Percentiles rank a stretch among this genome's conserved stretches.
Conservation (phyloP, 192 early-diverging fungal genomes). For the Martensiomyces pterosporus region DNA sequence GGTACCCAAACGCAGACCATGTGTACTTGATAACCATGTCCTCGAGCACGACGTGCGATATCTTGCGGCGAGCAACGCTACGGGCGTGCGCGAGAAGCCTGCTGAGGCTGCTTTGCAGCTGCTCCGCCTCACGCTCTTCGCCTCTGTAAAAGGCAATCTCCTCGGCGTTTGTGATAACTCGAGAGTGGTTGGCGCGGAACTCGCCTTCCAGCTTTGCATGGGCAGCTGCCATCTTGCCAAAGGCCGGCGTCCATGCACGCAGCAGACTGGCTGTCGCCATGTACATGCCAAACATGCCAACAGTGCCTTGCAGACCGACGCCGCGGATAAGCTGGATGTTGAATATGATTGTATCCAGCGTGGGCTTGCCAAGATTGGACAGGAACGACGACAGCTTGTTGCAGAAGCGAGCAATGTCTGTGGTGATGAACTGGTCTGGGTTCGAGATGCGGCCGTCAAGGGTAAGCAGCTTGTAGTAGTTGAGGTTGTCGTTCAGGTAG, state of each 20-base stretch:
- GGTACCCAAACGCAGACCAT: constrained; percentile 88
- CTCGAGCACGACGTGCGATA: constrained; percentile 90
- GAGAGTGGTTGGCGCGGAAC: constrained; percentile 90
- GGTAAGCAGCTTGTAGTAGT: constrained; percentile 89
- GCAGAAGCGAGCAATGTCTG: constrained; percentile 92
- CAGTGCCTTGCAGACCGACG: constrained; percentile 80
- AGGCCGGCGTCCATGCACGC: constrained; percentile 86
- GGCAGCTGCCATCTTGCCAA: constrained; percentile 89
- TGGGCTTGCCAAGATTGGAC: constrained; percentile 92
- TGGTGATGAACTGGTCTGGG: constrained; percentile 83
- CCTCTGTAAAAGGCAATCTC: constrained; percentile 94
- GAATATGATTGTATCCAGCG: constrained; percentile 91
- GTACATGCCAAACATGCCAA: constrained; percentile 75
- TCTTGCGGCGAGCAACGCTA: constrained; percentile 72
- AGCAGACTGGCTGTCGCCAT: constrained; percentile 74
- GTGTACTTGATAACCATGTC: constrained; percentile 97
- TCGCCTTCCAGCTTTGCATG: constrained; percentile 91
- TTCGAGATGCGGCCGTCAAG: constrained; percentile 87
- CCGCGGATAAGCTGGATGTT: constrained; percentile 81
- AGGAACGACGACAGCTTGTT: constrained; percentile 79
- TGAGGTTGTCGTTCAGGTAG: constrained; percentile 84
- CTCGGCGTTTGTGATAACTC: constrained; percentile 93
- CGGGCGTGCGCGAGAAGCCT: constrained; percentile 79
- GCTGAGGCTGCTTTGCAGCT: constrained; percentile 71
- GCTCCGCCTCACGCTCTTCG: constrained; percentile 72